Percentiles rank a stretch among this genome's conserved stretches.
These are phyloP conservation scores for Erucastrum elatum DNA, from an alignment of 345 rosid genomes.

Conservation along the genomic window DNA sequence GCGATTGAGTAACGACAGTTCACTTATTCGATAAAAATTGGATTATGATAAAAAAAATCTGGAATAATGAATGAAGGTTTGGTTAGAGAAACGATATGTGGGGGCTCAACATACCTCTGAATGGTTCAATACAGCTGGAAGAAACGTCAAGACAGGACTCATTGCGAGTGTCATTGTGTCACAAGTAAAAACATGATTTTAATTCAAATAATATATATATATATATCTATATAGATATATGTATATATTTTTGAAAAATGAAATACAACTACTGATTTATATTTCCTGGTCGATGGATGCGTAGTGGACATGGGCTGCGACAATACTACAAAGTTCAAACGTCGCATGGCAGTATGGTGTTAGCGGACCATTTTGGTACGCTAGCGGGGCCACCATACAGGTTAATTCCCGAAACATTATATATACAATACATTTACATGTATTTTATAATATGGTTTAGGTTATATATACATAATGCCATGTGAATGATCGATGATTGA, in stretches of 20 bases:
- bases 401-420: constrained; percentile 45
- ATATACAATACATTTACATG: background rate
- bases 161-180: constrained; percentile 95
- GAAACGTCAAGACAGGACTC: constrained; percentile 94
- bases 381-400: constrained; percentile 96
- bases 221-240: no score
- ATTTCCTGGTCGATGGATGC: background rate
- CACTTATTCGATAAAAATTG: background rate
- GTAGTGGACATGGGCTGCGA: constrained; percentile 99
- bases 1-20: background rate
- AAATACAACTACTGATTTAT: background rate
- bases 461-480: background rate
- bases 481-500: background rate
- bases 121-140: constrained; percentile 97
- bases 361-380: constrained; percentile 98
- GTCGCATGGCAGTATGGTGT: constrained; percentile 95
- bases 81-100: constrained; percentile 86
- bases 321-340: constrained; percentile 92
- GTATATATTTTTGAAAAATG: no score
- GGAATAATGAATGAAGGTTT: constrained; percentile 42
- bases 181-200: no score
- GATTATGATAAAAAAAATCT: background rate
- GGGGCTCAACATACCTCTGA: constrained; percentile 90
- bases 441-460: background rate
- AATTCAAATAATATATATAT: no score